phyloP scores from a whole-genome alignment of 2,329 filamentous ascomycete species.

The Arthrobotrys conoides region DNA sequence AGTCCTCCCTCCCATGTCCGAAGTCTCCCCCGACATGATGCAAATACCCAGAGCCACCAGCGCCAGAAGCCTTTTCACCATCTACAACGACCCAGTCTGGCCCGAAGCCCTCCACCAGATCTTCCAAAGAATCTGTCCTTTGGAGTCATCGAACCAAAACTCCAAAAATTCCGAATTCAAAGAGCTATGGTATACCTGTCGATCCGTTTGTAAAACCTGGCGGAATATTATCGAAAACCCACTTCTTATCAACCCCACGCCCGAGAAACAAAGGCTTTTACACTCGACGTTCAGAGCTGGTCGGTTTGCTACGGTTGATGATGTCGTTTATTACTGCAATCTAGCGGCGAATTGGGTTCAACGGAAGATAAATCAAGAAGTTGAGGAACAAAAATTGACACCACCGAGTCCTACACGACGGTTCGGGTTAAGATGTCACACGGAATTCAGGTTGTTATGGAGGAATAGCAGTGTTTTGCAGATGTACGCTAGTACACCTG shows the following conservation, averaged over 20 bases:
- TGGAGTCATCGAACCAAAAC: not conserved
- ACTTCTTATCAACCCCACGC: not conserved
- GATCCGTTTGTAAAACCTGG: slow-evolving; percentile 18
- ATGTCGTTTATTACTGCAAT: not conserved
- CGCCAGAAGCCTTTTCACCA: not conserved
- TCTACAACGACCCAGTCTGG: not conserved
- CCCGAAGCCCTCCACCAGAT: not conserved
- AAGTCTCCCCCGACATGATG: not conserved
- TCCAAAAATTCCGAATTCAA: not conserved
- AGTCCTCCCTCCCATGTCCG: too few relatives aligned
- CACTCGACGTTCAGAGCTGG: not conserved
- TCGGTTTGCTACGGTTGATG: not conserved
- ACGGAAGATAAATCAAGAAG: not conserved
- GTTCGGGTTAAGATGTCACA: not conserved
- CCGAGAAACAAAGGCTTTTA: not conserved
- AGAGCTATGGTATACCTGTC: slow-evolving; percentile 6
- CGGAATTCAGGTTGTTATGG: not conserved
- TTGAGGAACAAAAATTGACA: not conserved
- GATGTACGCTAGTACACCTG: not conserved
- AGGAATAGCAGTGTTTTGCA: not conserved
- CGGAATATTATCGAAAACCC: slow-evolving; percentile 8
- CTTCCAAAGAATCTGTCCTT: not conserved
- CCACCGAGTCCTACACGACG: not conserved
- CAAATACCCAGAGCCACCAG: not conserved
- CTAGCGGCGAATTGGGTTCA: not conserved